Conservation (phyloP, 140 eudicot species). For the Ambrosia hybrid region DNA sequence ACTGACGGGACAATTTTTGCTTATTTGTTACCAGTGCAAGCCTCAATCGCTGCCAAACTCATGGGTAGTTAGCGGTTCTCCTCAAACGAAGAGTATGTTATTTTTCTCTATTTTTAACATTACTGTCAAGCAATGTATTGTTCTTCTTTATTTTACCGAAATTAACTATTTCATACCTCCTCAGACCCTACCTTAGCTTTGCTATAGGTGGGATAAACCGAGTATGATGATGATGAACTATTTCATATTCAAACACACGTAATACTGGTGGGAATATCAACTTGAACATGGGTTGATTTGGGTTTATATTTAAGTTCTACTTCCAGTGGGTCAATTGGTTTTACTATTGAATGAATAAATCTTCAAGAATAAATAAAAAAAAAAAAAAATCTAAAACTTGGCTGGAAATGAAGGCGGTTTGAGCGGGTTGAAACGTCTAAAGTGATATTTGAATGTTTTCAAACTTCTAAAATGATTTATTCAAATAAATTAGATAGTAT, state of each 20-base stretch:
- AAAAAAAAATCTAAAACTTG: too few relatives aligned
- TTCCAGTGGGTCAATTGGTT: not conserved
- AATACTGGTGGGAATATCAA: not conserved
- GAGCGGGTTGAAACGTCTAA: too few relatives aligned
- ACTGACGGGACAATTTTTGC: not conserved
- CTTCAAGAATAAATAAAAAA: too few relatives aligned
- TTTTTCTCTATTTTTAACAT: not conserved
- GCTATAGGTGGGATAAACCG: too few relatives aligned
- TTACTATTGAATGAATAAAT: too few relatives aligned
- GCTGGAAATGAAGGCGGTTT: too few relatives aligned
- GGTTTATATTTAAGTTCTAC: not conserved
- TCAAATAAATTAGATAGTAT: not conserved
- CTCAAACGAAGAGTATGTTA: slow-evolving; percentile 48
- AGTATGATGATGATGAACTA: too few relatives aligned
- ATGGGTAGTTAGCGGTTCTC: slow-evolving; percentile 87
- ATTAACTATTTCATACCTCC: too few relatives aligned
- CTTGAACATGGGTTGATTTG: not conserved
- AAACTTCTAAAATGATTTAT: not conserved
- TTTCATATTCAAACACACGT: not conserved
- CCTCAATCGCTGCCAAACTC: slow-evolving; percentile 89
- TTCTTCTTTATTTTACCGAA: not conserved
- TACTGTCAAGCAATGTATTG: not conserved
- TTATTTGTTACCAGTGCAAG: slow-evolving; percentile 57
- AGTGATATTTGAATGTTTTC: too few relatives aligned
- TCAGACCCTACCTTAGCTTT: too few relatives aligned